Evolutionary conservation across 169 alveolate species (phyloP), one percentile per base, ranked within the genome.

Genomic region (Blepharisma undulans): DNA sequence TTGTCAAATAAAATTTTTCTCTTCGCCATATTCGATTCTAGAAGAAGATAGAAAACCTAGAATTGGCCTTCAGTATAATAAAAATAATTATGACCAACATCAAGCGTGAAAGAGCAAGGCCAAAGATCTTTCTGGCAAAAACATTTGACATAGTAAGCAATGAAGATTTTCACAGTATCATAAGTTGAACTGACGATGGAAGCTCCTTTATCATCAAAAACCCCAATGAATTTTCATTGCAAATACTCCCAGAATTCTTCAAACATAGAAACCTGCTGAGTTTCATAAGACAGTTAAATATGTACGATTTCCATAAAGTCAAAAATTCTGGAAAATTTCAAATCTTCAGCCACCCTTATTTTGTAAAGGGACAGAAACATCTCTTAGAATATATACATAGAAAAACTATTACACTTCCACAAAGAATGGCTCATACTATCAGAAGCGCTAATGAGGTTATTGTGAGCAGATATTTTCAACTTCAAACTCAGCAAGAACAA

Each of bases 221-320:
- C 34, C 19, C 22, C n/a, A 60, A 21, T 22, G 84, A 60, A 10
- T 72, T 86, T 82, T 61, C 84, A n/a, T 19, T 21, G 16, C 29
- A 92, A n/a, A 84, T 96, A 18, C 92, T 96, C 27, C 98, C 98
- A 7, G 74, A 90, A 80, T 96, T 88, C 89, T 96, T 92, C 74
- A 94, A 94, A 82, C 98, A 96, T 61, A 94, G 92, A 30, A 94
- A 96, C 87, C 90, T 85, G 88, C 79, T 96, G 5, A 93, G 97
- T 19, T 96, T 96, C 92, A 88, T 94, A 19, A 74, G 97, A 79
- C 95, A 96, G 87, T 79, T 96, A 72, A 94, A 96, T 87, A 93
- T 96, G 94, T 96, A 96, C 86, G 96, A 80, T 80, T 94, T 92
- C 92, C 93, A 92, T 29, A 93, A 93, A 60, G 61, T 82, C 22